Evolutionary conservation across 1,284 basidiomycete species (phyloP).

Genomic region (Cryptococcus sp.): DNA sequence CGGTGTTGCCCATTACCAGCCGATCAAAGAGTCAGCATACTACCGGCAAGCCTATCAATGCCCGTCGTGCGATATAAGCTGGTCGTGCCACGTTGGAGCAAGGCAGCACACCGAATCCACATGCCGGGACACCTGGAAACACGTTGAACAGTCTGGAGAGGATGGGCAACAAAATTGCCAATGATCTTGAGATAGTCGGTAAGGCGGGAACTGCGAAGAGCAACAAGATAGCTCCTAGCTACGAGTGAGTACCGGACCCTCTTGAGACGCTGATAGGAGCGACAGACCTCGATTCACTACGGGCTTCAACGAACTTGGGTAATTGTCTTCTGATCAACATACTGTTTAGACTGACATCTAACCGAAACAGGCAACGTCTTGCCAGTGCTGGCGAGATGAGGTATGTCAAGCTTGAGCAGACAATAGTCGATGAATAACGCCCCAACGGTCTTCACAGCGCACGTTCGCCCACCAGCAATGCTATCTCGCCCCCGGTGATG

Average conservation of each 20-base stretch:
- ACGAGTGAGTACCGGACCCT: neutral
- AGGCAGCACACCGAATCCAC: neutral
- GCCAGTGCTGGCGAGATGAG: no score
- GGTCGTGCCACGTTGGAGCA: neutral
- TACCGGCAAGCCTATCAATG: slow-evolving; percentile 4
- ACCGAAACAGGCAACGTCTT: no score
- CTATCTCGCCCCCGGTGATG: no score
- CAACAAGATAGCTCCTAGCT: slow-evolving; percentile 10
- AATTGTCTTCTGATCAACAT: neutral
- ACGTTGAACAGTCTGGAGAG: slow-evolving; percentile 5
- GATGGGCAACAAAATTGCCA: slow-evolving; percentile 6
- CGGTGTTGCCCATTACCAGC: no score
- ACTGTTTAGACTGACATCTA: no score
- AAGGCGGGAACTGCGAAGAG: neutral
- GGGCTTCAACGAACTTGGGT: neutral
- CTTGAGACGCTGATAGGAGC: neutral
- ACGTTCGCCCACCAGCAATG: no score
- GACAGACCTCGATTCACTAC: neutral
- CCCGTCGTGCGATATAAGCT: neutral
- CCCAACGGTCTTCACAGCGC: no score
- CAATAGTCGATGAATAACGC: no score
- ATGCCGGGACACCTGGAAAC: slow-evolving; percentile 2
- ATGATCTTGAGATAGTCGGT: neutral
- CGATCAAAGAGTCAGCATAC: no score
- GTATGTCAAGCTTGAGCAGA: no score